These are phyloP conservation scores for Arthroderma sp. DNA, from an alignment of 2,329 filamentous ascomycete genomes.

Conservation along the genomic window DNA sequence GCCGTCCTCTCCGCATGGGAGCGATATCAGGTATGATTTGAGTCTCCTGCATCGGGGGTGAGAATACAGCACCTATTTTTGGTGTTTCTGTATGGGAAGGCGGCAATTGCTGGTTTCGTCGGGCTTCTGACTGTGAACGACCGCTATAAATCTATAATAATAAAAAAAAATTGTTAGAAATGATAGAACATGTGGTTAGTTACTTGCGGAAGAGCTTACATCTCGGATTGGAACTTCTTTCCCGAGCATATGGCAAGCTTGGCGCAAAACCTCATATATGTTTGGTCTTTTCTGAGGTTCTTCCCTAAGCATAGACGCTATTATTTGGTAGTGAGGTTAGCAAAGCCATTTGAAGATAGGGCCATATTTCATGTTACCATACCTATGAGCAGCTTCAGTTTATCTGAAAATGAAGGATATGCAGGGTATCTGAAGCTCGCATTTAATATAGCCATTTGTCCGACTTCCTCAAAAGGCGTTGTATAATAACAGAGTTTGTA, in stretches of 20 bases:
- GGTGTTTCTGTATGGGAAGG: slow-evolving; percentile 43
- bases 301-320: slow-evolving; percentile 82
- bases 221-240: slow-evolving; percentile 78
- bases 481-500: slow-evolving; percentile 99
- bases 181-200: neutral
- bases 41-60: slow-evolving; percentile 57
- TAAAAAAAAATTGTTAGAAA: slow-evolving; percentile 4
- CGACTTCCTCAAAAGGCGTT: slow-evolving; percentile 94
- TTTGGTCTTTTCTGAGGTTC: slow-evolving; percentile 68
- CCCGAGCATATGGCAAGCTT: slow-evolving; percentile 80
- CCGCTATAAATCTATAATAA: slow-evolving; percentile 53
- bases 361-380: slow-evolving; percentile 16
- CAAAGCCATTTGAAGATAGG: no score
- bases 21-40: slow-evolving; percentile 74
- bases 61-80: slow-evolving; percentile 66
- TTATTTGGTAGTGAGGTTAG: neutral
- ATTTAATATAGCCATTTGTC: slow-evolving; percentile 92
- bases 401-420: slow-evolving; percentile 80
- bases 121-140: slow-evolving; percentile 50
- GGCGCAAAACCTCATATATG: slow-evolving; percentile 82
- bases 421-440: slow-evolving; percentile 84
- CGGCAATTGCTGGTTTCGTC: slow-evolving; percentile 47
- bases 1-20: slow-evolving; percentile 82
- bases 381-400: slow-evolving; percentile 84
- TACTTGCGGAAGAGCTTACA: slow-evolving; percentile 39